Evolutionary conservation across 345 rosid species (phyloP).

Genomic region (Erysimum cheiranthoides): DNA sequence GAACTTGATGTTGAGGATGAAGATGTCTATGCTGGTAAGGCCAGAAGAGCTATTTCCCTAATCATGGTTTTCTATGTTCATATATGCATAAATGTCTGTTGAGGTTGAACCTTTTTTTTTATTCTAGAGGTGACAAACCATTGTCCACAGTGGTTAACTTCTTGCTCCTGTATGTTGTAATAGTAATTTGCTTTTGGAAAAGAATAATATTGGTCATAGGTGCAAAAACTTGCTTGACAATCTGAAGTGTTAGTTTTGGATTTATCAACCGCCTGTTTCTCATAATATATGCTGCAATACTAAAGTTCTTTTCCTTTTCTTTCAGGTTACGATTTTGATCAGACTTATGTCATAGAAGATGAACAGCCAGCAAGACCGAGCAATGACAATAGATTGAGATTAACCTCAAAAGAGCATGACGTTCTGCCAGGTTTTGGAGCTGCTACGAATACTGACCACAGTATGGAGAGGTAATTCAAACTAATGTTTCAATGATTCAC

Average conservation of each 20-base stretch:
- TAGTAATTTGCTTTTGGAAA: constrained; percentile 22
- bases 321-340: constrained; percentile 77
- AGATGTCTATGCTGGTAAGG: constrained; percentile 69
- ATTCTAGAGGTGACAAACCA: constrained; percentile 23
- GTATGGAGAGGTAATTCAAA: constrained; percentile 69
- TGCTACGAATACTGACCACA: constrained; percentile 70
- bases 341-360: constrained; percentile 72
- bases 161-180: background rate
- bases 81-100: constrained; percentile 19
- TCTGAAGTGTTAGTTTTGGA: constrained; percentile 23
- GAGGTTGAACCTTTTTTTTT: background rate
- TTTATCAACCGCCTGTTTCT: background rate
- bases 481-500: background rate
- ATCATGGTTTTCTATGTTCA: constrained; percentile 14
- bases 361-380: constrained; percentile 67
- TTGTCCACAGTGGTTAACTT: constrained; percentile 10
- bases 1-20: constrained; percentile 97
- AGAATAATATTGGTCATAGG: constrained; percentile 9
- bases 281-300: constrained; percentile 23
- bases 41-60: constrained; percentile 8
- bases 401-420: constrained; percentile 65
- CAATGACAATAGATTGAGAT: constrained; percentile 60
- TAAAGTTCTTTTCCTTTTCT: background rate
- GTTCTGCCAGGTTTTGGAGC: constrained; percentile 74
- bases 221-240: constrained; percentile 16